Conservation (phyloP, 2,329 filamentous ascomycete species). For the Diplodia corticola region DNA sequence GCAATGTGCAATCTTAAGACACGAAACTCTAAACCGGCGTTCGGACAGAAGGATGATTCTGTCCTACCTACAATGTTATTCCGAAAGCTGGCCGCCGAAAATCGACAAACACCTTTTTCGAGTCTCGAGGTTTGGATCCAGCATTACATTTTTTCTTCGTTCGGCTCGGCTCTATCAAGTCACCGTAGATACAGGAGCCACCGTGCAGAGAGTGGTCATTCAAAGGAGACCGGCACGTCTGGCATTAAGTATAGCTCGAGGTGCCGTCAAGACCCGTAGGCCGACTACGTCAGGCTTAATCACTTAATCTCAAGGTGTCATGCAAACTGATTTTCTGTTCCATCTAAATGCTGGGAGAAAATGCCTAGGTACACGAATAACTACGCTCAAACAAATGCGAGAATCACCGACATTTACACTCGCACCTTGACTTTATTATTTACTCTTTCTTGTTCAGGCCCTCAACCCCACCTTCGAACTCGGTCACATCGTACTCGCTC, state of each 20-base stretch:
- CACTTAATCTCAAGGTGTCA: background rate
- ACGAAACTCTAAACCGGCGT: too few relatives aligned
- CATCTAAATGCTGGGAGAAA: background rate
- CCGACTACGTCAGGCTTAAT: background rate
- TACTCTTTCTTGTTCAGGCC: constrained; percentile 51
- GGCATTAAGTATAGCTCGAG: background rate
- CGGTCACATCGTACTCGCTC: constrained; percentile 81
- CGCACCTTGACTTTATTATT: background rate
- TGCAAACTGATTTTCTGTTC: background rate
- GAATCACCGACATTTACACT: background rate
- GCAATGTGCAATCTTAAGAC: too few relatives aligned
- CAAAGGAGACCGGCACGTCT: too few relatives aligned
- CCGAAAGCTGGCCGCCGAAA: too few relatives aligned
- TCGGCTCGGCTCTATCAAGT: too few relatives aligned
- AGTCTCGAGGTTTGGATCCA: too few relatives aligned
- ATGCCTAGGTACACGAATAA: background rate
- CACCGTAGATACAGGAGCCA: too few relatives aligned
- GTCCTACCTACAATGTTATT: too few relatives aligned
- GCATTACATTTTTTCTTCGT: too few relatives aligned
- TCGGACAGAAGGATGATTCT: too few relatives aligned
- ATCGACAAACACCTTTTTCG: too few relatives aligned
- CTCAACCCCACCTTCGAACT: constrained; percentile 72
- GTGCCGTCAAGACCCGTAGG: background rate
- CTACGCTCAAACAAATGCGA: background rate
- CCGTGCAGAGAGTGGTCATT: too few relatives aligned